These are phyloP conservation scores for Lantana camara DNA, from an alignment of 257 asterid species.

Conservation along the genomic window DNA sequence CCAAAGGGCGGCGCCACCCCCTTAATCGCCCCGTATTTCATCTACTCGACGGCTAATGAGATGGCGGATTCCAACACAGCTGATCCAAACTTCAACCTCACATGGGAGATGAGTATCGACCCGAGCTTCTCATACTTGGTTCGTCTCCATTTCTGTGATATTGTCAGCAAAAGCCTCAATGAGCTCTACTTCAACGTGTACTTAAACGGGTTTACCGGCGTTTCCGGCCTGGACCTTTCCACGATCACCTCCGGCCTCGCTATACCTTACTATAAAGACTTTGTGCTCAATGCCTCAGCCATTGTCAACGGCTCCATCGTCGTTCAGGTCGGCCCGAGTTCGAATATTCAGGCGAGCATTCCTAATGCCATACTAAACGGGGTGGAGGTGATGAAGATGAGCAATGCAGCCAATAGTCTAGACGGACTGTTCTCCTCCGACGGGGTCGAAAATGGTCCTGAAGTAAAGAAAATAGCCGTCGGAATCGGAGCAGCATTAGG, in stretches of 20 bases:
- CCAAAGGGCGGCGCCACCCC: conserved; percentile 72
- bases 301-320: conserved; percentile 51
- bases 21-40: conserved; percentile 62
- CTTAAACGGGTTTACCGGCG: conserved; percentile 54
- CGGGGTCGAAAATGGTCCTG: conserved; percentile 25
- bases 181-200: conserved; percentile 93
- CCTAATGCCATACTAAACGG: conserved; percentile 92
- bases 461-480: conserved; percentile 49
- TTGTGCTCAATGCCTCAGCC: conserved; percentile 66
- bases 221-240: conserved; percentile 75
- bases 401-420: conserved; percentile 79
- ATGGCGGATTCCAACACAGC: conserved; percentile 72
- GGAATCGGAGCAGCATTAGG: conserved; percentile 55
- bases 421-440: conserved; percentile 75
- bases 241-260: conserved; percentile 67
- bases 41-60: conserved; percentile 73
- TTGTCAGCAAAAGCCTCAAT: conserved; percentile 62
- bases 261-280: conserved; percentile 73
- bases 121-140: conserved; percentile 76
- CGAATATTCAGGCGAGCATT: conserved; percentile 41
- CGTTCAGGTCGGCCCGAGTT: conserved; percentile 75
- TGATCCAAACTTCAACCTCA: conserved; percentile 74
- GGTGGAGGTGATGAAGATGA: conserved; percentile 85
- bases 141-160: conserved; percentile 87
- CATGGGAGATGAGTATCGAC: conserved; percentile 79